Conservation (phyloP, 805 yeast genomes). For the Metschnikowia aberdeeniae region DNA sequence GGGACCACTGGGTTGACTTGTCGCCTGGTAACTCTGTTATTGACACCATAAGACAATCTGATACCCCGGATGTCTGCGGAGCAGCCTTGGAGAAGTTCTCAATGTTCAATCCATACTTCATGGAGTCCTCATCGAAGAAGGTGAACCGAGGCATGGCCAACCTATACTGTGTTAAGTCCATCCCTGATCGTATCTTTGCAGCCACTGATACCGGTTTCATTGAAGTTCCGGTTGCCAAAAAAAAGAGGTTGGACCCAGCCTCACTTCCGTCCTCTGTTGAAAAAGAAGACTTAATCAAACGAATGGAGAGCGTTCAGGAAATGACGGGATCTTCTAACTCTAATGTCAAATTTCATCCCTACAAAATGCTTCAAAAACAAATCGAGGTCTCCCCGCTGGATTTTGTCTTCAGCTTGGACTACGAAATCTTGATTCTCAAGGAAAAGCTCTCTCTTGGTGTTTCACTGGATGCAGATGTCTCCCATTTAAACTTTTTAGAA, state of each 20-base stretch:
- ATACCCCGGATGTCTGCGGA: slow-evolving; percentile 25
- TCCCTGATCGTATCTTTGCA: slow-evolving; percentile 25
- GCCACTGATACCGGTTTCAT: slow-evolving; percentile 23
- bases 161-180: slow-evolving; percentile 28
- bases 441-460: slow-evolving; percentile 14
- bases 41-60: slow-evolving; percentile 12
- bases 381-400: slow-evolving; percentile 21
- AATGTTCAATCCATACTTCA: slow-evolving; percentile 29
- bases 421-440: slow-evolving; percentile 24
- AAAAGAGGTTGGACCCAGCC: slow-evolving; percentile 19
- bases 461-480: slow-evolving; percentile 17
- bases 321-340: neutral
- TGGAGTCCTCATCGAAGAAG: slow-evolving; percentile 32
- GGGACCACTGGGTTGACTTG: slow-evolving; percentile 40
- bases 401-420: slow-evolving; percentile 29
- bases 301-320: slow-evolving; percentile 5
- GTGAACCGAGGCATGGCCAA: slow-evolving; percentile 32
- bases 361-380: slow-evolving; percentile 8
- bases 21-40: slow-evolving; percentile 22
- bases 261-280: neutral
- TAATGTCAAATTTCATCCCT: slow-evolving; percentile 3
- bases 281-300: slow-evolving; percentile 6
- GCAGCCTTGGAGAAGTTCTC: slow-evolving; percentile 19
- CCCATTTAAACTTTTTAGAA: slow-evolving; percentile 29
- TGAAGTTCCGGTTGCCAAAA: slow-evolving; percentile 28